A percentile compares a stretch with the other conserved stretches of the same genome.
Evolutionary conservation across 2,329 filamentous ascomycete genomes (phyloP).

Genomic region (Neopestalotiopsis sp.): DNA sequence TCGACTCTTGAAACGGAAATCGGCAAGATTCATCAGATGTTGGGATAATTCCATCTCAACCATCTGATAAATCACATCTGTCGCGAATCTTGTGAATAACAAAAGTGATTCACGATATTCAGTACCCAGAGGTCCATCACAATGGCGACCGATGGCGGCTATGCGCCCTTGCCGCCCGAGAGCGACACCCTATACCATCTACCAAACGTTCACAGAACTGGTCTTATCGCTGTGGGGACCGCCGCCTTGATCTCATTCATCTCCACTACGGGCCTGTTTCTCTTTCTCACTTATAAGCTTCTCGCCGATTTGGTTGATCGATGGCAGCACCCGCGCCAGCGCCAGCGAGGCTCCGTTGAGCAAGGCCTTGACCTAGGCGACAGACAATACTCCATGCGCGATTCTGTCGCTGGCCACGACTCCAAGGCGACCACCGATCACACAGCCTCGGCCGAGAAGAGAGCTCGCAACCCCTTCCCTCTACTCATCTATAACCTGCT

Average conservation of each 20-base stretch:
- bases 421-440: not conserved
- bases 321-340: not conserved
- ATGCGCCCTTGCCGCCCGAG: not conserved
- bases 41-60: no score
- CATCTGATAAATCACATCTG: no score
- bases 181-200: constrained; percentile 16
- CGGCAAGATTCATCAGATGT: no score
- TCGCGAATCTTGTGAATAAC: not conserved
- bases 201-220: constrained; percentile 16
- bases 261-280: constrained; percentile 20
- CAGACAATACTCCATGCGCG: not conserved
- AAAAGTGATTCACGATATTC: not conserved
- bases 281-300: constrained; percentile 22
- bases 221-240: constrained; percentile 20
- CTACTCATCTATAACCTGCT: constrained; percentile 24
- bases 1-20: no score
- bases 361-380: not conserved
- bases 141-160: constrained; percentile 3
- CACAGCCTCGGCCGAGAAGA: not conserved
- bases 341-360: not conserved
- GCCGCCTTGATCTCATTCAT: constrained; percentile 22
- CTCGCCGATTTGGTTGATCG: not conserved
- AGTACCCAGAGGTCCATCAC: not conserved
- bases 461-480: constrained; percentile 23
- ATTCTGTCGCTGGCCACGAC: not conserved